Percentiles rank a stretch among this genome's conserved stretches.
Conservation (phyloP, 441 rosid species). For the Hura crepitans region DNA sequence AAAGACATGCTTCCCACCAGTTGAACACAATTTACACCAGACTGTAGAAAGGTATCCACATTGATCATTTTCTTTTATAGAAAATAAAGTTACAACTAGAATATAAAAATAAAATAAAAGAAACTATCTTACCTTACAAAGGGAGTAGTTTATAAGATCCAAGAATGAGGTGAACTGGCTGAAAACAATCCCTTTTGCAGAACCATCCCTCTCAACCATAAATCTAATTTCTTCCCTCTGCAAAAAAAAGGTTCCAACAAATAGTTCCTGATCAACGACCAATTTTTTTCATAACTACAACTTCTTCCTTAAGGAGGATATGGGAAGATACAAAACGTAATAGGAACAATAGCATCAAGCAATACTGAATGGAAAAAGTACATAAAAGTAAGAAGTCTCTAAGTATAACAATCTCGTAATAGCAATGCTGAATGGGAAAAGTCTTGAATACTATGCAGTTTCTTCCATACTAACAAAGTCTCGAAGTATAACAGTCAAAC, state of each 20-base stretch:
- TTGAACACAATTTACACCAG: constrained; percentile 76
- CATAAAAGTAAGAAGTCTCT: no score
- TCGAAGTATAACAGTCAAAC: constrained; percentile 9
- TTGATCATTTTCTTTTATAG: background rate
- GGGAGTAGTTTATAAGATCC: constrained; percentile 85
- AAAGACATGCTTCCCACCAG: constrained; percentile 88
- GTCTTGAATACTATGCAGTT: background rate
- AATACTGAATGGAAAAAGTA: background rate
- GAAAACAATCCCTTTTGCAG: constrained; percentile 95
- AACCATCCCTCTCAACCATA: constrained; percentile 97
- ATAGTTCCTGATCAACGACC: background rate
- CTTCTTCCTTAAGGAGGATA: background rate
- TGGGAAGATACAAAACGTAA: background rate
- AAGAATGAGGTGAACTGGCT: constrained; percentile 97
- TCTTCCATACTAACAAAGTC: background rate
- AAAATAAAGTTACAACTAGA: background rate
- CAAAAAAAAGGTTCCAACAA: constrained; percentile 8
- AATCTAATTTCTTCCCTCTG: constrained; percentile 94
- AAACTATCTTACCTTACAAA: constrained; percentile 50
- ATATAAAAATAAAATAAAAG: background rate
- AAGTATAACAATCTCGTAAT: no score
- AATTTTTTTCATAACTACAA: background rate
- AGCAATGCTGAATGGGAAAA: no score
- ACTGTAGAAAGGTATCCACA: constrained; percentile 40
- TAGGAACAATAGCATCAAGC: background rate